Evolutionary conservation across 371 early-diverging fungal genomes (phyloP).

Genomic region (Mortierella sp.): DNA sequence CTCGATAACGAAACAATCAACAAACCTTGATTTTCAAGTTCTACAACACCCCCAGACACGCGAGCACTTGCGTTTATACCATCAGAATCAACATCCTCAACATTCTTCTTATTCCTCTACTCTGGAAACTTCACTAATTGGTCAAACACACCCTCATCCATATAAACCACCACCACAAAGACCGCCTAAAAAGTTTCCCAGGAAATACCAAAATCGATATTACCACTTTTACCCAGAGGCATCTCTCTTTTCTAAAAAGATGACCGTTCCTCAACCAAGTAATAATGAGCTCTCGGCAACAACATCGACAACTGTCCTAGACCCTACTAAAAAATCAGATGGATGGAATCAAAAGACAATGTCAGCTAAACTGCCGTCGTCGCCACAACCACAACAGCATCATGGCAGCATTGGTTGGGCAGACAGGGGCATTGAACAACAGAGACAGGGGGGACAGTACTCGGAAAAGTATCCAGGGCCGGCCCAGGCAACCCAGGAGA

Average conservation of each 20-base stretch:
- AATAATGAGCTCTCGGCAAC: not conserved
- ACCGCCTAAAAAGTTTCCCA: constrained; percentile 22
- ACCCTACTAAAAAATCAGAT: not conserved
- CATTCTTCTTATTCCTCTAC: constrained; percentile 1
- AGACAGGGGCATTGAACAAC: not conserved
- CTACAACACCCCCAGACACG: constrained; percentile 20
- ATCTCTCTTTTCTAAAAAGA: constrained; percentile 31
- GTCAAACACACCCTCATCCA: constrained; percentile 2
- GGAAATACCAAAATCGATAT: constrained; percentile 28
- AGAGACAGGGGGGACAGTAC: not conserved
- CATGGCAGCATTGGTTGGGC: constrained; percentile 14
- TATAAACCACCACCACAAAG: constrained; percentile 21
- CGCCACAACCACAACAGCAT: not conserved
- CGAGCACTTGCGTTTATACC: constrained; percentile 20
- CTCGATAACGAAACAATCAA: constrained; percentile 12
- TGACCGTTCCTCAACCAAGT: constrained; percentile 6
- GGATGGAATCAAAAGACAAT: not conserved
- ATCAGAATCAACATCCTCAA: constrained; percentile 16
- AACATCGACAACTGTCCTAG: not conserved
- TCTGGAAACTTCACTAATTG: not conserved
- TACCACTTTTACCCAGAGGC: constrained; percentile 41
- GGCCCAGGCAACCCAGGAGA: not conserved
- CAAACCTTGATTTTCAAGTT: constrained; percentile 11
- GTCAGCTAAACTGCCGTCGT: not conserved
- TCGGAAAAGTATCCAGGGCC: not conserved